Base-by-base conservation (phyloP, 176 grass and related monocot species). In the Aegilops speltoides region DNA sequence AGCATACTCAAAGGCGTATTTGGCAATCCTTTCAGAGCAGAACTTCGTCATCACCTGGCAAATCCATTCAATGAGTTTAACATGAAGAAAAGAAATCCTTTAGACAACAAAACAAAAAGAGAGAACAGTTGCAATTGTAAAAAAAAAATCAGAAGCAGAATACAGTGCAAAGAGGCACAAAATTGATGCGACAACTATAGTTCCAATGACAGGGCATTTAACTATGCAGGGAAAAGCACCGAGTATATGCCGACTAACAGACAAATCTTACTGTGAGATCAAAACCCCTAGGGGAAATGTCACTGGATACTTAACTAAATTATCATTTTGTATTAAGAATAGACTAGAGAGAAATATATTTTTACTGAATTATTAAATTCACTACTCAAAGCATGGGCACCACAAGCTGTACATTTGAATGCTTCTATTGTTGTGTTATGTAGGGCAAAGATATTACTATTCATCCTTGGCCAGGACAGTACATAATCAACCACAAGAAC, bases 1-100 rank as follows among this genome's bases (percentile, higher is more conserved):
- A 43, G 97, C 97, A 78, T 99, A 96, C 92, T 99, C 97, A 90
- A 99, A 99, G 64, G 97, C 97, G 82, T 97, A 99, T 72, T 97
- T 96, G 2, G 97, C 97, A 86, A 99, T 97, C 60, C 97, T 93
- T 90, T 99, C 97, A 46, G 97, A 99, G 85, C 94, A 99, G 73
- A 99, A 99, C 73, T 99, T 99, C 69, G 97, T 97, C 71, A 99
- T 99, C 48, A 99, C 94, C 97, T 99, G 86, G 61, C 36, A 89
- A 72, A 81, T 78, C 46, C 34, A 86, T 86, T 85, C 33, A 87
- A 46, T 88, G 68, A 88, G 37, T 63, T 45, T 84, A 76, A 63
- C 71, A 66, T 31, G 26, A 22, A 66, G 50, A 20, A 31, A 23
- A 79, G 43, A 19, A 63, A 57, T 32, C 60, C 15, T 84, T 68